These are phyloP conservation scores for Huntiella decipiens DNA, from an alignment of 2,329 filamentous ascomycete genomes.

Conservation along the genomic window DNA sequence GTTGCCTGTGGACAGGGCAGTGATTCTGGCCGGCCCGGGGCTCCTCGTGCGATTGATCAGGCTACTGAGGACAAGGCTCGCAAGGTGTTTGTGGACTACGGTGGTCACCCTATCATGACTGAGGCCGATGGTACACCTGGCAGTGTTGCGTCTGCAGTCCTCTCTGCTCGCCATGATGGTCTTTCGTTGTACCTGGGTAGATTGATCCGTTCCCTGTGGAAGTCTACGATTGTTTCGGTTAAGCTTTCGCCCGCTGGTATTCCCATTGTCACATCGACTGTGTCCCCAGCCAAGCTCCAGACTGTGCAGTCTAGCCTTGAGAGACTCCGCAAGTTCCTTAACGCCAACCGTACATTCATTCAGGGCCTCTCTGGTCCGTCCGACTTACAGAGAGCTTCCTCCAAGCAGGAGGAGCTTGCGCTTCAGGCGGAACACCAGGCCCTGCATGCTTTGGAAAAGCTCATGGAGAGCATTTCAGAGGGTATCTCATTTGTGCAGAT, in stretches of 20 bases:
- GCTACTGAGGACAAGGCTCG: conserved; percentile 71
- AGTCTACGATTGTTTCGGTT: conserved; percentile 48
- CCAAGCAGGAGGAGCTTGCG: conserved; percentile 77
- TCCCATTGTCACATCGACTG: conserved; percentile 44
- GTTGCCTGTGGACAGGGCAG: conserved; percentile 88
- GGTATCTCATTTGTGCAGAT: conserved; percentile 93
- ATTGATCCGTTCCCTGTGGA: conserved; percentile 81
- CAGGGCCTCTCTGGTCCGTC: conserved; percentile 86
- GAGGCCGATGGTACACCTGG: conserved; percentile 55
- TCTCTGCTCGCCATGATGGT: conserved; percentile 78
- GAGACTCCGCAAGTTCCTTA: conserved; percentile 61
- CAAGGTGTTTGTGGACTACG: conserved; percentile 78
- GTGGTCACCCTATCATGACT: conserved; percentile 67
- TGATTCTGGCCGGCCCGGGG: conserved; percentile 45
- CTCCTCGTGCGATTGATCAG: conserved; percentile 62
- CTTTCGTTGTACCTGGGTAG: conserved; percentile 74
- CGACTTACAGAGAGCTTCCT: conserved; percentile 57
- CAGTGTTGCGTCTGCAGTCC: conserved; percentile 62
- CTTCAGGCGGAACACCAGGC: conserved; percentile 89
- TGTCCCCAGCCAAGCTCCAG: conserved; percentile 49
- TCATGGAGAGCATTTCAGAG: conserved; percentile 83
- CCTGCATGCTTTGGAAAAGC: conserved; percentile 63
- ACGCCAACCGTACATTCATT: conserved; percentile 76
- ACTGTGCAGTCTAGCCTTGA: conserved; percentile 65
- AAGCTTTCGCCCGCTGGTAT: conserved; percentile 34